Conservation (phyloP, 2,329 filamentous ascomycete species). For the Ophiocordyceps robertsii region DNA sequence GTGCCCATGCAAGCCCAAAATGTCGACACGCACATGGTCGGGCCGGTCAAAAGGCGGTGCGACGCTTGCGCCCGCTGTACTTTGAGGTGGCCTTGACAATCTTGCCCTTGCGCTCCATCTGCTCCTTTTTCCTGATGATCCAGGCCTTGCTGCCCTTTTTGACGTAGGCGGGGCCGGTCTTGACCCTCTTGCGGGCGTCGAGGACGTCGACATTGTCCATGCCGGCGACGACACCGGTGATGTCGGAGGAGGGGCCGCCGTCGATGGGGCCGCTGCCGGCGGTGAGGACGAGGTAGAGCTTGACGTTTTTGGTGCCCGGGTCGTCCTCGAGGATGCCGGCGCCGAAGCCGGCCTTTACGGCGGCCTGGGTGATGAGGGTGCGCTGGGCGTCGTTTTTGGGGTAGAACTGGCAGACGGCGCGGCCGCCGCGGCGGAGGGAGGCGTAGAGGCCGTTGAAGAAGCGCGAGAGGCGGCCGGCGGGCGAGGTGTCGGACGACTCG, state of each 20-base stretch:
- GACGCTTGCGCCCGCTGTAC: constrained; percentile 84
- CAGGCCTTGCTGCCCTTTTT: constrained; percentile 77
- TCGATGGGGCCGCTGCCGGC: constrained; percentile 51
- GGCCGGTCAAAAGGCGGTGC: constrained; percentile 51
- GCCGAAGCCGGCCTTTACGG: constrained; percentile 87
- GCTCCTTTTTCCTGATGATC: constrained; percentile 79
- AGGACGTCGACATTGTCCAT: constrained; percentile 81
- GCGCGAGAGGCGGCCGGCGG: constrained; percentile 60
- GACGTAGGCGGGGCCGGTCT: constrained; percentile 33
- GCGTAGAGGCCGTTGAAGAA: constrained; percentile 94
- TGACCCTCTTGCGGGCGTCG: constrained; percentile 47
- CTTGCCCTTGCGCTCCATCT: constrained; percentile 91
- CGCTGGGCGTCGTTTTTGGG: constrained; percentile 89
- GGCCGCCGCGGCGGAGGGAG: constrained; percentile 65
- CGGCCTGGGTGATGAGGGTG: constrained; percentile 81
- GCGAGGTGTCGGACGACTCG: constrained; percentile 72
- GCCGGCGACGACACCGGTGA: constrained; percentile 77
- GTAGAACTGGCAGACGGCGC: constrained; percentile 95
- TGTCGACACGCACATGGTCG: not conserved
- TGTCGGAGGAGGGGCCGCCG: constrained; percentile 57
- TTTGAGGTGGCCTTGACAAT: constrained; percentile 85
- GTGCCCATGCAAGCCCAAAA: constrained; percentile 5
- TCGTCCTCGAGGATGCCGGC: constrained; percentile 93
- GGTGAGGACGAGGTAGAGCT: constrained; percentile 89
- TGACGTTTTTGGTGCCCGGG: constrained; percentile 88